Evolutionary conservation across 2,329 filamentous ascomycete species (phyloP), one percentile per base, ranked within the genome.

Genomic region (Aspergillus sp.): DNA sequence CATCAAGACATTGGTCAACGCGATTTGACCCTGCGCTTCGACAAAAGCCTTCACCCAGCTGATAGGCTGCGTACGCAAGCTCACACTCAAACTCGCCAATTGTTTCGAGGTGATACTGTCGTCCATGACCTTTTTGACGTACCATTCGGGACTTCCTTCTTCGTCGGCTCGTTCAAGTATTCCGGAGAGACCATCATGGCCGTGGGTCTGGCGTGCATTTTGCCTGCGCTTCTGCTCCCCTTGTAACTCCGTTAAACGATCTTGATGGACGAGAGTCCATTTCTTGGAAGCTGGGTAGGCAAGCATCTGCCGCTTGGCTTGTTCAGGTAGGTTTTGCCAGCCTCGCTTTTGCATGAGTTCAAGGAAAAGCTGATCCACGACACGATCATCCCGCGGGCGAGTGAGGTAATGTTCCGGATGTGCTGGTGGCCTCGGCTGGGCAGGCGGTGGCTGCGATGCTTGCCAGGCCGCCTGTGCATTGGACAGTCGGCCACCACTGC

Each of bases 11-110:
- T 95, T 97, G 17, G 94, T 96, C 66, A 99, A 81, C 52, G 94
- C 94, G 54, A 99, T 89, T 74, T 96, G 93, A 59, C 94, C 94
- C 74, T 99, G 94, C 46, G 93, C 94, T 74, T 99, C 94, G 60
- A 97, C 90, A 72, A 97, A 99, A 38, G 89, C 85, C 75, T 89
- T 92, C 49, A 99, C 94, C 94, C 94, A 99, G 63, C 88, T 92
- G 64, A 99, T 97, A 53, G 95, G 94, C 71, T 99, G 94, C 36
- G 94, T 97, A 65, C 94, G 82, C 63, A 99, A 74, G 71, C 93
- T 96, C 75, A 99, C 95, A 67, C 94, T 90, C 67, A 99, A 76
- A 76, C 90, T 96, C 58, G 90, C 90, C 57, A 99, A 80, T 56
- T 95, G 89, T 77, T 97, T 96, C 59, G 87, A 83, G 49, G 92